Conservation (phyloP, 1,284 basidiomycete genomes). For the Polyporus tsugae region DNA sequence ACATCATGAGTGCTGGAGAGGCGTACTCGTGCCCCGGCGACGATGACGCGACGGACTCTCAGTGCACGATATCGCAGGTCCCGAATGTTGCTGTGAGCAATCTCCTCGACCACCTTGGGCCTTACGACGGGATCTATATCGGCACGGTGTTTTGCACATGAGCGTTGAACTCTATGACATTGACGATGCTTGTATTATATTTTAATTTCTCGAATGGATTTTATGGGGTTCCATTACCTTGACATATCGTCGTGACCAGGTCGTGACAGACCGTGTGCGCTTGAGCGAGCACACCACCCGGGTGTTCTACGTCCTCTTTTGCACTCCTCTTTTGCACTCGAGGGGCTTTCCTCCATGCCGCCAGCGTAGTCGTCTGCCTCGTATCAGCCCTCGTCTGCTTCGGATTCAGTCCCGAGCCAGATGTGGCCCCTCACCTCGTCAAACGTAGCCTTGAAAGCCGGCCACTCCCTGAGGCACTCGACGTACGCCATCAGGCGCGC, state of each 20-base stretch:
- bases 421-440: conserved; percentile 37
- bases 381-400: not conserved
- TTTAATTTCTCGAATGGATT: conserved; percentile 13
- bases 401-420: not conserved
- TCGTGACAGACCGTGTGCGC: not conserved
- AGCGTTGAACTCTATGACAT: not conserved
- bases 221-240: not conserved
- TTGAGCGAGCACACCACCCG: not conserved
- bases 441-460: conserved; percentile 42
- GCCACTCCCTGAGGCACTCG: conserved; percentile 39
- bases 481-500: conserved; percentile 43
- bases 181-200: not conserved
- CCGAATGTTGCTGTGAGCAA: conserved; percentile 53
- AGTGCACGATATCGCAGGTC: conserved; percentile 55
- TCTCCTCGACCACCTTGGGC: conserved; percentile 59
- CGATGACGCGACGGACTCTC: conserved; percentile 55
- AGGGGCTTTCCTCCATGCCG: not conserved
- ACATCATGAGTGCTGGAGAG: conserved; percentile 41
- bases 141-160: conserved; percentile 56
- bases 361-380: not conserved
- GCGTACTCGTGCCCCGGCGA: conserved; percentile 46
- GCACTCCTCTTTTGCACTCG: not conserved
- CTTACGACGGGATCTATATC: conserved; percentile 60
- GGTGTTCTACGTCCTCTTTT: not conserved
- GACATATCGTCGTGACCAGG: not conserved